Evolutionary conservation across 345 rosid species (phyloP).

Genomic region (Sonneratia alba): DNA sequence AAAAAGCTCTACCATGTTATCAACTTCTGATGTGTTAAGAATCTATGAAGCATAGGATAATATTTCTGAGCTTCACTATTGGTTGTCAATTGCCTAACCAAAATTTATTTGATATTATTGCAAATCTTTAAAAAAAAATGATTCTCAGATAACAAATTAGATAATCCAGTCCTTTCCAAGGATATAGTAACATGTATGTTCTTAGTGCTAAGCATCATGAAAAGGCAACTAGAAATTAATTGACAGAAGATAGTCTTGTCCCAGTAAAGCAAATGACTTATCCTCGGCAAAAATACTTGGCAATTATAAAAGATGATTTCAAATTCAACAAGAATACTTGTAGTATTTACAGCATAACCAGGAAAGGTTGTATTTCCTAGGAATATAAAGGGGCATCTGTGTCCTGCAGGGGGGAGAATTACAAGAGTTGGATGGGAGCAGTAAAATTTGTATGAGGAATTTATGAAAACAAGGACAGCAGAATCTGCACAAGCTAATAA

Average conservation of each 20-base stretch:
- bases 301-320: not conserved
- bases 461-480: not conserved
- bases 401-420: slow-evolving; percentile 29
- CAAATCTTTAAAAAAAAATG: not conserved
- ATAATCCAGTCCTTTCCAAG: not conserved
- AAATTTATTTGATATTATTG: not conserved
- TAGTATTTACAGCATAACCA: slow-evolving; percentile 55
- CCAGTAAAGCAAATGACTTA: not conserved
- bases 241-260: not conserved
- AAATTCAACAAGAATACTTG: not conserved
- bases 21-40: slow-evolving; percentile 66
- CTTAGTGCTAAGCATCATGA: not conserved
- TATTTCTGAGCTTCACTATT: not conserved
- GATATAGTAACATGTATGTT: not conserved
- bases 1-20: slow-evolving; percentile 49
- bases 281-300: not conserved
- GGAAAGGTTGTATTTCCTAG: slow-evolving; percentile 58
- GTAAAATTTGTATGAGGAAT: not conserved
- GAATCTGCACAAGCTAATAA: not conserved
- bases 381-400: slow-evolving; percentile 21
- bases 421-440: not conserved
- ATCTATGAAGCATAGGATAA: slow-evolving; percentile 27
- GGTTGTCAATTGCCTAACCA: not conserved
- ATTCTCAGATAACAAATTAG: not conserved
- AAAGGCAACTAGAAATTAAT: not conserved